Percentiles rank a stretch among this genome's conserved stretches.
Conservation (phyloP, 1,284 basidiomycete species). For the Baeospora myosura region DNA sequence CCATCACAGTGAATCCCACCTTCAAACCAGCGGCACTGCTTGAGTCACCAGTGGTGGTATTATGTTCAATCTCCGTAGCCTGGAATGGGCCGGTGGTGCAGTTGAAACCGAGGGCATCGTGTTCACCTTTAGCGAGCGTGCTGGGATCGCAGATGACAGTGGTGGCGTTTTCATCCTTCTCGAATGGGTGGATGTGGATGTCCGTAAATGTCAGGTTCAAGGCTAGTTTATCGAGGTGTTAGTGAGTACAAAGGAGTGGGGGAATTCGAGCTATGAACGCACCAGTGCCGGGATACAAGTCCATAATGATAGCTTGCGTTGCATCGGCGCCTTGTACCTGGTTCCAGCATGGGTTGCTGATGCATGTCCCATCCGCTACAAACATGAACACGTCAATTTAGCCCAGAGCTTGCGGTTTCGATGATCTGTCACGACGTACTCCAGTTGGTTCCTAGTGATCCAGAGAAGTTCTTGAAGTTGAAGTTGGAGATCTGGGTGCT, state of each 20-base stretch:
- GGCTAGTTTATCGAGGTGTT: conserved; percentile 15
- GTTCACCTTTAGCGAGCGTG: conserved; percentile 26
- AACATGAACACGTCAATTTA: background rate
- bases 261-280: background rate
- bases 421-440: conserved; percentile 19
- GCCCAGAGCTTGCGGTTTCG: background rate
- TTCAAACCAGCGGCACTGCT: background rate
- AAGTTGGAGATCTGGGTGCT: conserved; percentile 31
- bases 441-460: conserved; percentile 33
- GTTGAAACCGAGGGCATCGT: conserved; percentile 30
- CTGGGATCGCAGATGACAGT: conserved; percentile 31
- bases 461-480: conserved; percentile 33
- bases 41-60: background rate
- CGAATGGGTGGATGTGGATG: conserved; percentile 26
- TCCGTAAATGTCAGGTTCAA: conserved; percentile 23
- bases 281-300: conserved; percentile 25
- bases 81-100: conserved; percentile 28
- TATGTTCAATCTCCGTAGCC: conserved; percentile 16
- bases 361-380: conserved; percentile 29
- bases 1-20: background rate
- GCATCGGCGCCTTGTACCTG: conserved; percentile 25
- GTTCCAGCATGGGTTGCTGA: conserved; percentile 32
- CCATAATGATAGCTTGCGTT: conserved; percentile 29
- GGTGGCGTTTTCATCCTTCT: conserved; percentile 20
- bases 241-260: background rate